phyloP scores from a whole-genome alignment of 139 green algal species.

The Diplosphaera chodatii region DNA sequence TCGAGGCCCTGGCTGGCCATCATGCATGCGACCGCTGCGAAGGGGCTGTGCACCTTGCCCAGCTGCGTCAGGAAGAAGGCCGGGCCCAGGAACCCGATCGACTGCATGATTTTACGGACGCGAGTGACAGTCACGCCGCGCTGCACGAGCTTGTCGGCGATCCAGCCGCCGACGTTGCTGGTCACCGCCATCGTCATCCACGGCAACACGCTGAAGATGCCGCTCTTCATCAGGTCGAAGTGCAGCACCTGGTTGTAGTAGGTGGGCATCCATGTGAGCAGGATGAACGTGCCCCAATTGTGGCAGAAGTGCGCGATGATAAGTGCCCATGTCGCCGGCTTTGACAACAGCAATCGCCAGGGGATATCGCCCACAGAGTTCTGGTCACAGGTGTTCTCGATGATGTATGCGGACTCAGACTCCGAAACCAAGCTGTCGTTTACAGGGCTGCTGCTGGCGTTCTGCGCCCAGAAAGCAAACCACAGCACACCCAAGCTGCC shows the following conservation, averaged over 20 bases:
- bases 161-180: slow-evolving; percentile 83
- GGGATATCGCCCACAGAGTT: slow-evolving; percentile 64
- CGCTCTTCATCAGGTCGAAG: slow-evolving; percentile 77
- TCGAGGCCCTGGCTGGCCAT: slow-evolving; percentile 84
- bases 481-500: slow-evolving; percentile 67
- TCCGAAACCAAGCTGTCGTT: slow-evolving; percentile 50
- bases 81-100: slow-evolving; percentile 93
- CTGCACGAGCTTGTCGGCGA: slow-evolving; percentile 78
- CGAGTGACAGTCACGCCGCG: slow-evolving; percentile 64
- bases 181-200: slow-evolving; percentile 92
- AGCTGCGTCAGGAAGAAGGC: slow-evolving; percentile 91
- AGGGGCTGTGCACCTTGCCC: slow-evolving; percentile 42
- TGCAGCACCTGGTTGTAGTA: slow-evolving; percentile 82
- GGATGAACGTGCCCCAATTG: slow-evolving; percentile 99
- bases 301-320: slow-evolving; percentile 96
- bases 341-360: slow-evolving; percentile 83
- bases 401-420: slow-evolving; percentile 38
- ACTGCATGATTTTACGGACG: slow-evolving; percentile 89
- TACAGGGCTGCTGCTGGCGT: slow-evolving; percentile 45
- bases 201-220: slow-evolving; percentile 86
- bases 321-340: slow-evolving; percentile 88
- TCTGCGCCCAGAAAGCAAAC: slow-evolving; percentile 57
- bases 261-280: slow-evolving; percentile 98
- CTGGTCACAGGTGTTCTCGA: slow-evolving; percentile 19
- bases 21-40: slow-evolving; percentile 85